Conservation (phyloP, 176 grass and related monocot species). For the Phragmites australis region DNA sequence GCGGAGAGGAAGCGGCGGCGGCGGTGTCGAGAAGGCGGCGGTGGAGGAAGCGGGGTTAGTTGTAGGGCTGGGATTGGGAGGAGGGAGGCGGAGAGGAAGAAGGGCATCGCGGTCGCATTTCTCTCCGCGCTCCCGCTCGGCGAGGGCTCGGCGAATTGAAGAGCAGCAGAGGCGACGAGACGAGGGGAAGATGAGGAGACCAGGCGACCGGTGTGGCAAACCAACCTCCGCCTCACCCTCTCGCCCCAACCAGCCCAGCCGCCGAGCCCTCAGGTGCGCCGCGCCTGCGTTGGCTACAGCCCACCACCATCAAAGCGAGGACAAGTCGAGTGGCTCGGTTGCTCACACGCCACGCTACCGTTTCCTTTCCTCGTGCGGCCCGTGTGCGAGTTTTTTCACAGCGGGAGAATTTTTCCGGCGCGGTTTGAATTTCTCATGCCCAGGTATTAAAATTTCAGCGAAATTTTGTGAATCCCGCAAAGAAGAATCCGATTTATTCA, state of each 20-base stretch:
- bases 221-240: neutral
- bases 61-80: conserved; percentile 28
- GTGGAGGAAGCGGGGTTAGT: neutral
- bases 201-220: neutral
- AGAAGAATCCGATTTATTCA: too few relatives aligned
- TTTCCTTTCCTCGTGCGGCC: too few relatives aligned
- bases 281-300: conserved; percentile 7
- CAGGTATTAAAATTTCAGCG: too few relatives aligned
- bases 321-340: neutral
- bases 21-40: neutral
- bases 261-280: neutral
- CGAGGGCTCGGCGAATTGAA: neutral
- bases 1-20: neutral
- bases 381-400: too few relatives aligned
- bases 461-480: too few relatives aligned
- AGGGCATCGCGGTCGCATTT: conserved; percentile 53
- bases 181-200: neutral
- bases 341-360: too few relatives aligned
- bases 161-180: neutral
- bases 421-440: too few relatives aligned
- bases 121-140: conserved; percentile 18
- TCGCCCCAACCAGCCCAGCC: neutral
- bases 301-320: too few relatives aligned
- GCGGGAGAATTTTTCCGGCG: too few relatives aligned
- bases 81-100: conserved; percentile 26